A percentile compares a stretch with the other conserved stretches of the same genome.
phyloP scores from a whole-genome alignment of 768 basidiomycete species.

The Rhodotorula paludigena region DNA sequence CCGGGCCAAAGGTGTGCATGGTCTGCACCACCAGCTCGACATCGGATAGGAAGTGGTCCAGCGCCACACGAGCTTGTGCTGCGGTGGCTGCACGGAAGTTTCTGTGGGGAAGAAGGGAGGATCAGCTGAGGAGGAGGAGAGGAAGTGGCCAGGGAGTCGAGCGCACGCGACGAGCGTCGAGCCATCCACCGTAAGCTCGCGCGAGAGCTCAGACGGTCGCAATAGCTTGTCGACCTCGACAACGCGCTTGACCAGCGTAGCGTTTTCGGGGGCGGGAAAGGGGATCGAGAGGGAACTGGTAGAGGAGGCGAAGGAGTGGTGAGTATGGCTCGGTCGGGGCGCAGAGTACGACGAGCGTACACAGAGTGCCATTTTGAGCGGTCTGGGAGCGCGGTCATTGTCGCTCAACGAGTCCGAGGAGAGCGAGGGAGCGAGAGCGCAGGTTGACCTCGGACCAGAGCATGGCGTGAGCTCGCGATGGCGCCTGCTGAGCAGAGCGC shows the following conservation, averaged over 20 bases:
- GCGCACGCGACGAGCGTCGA: constrained; percentile 16
- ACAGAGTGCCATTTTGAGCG: constrained; percentile 16
- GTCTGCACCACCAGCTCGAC: constrained; percentile 39
- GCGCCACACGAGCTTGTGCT: constrained; percentile 28
- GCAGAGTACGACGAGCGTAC: not conserved
- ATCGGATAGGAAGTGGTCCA: constrained; percentile 35
- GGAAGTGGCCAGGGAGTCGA: not conserved
- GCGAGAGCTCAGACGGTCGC: constrained; percentile 14
- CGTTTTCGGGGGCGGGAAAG: constrained; percentile 20
- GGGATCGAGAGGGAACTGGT: constrained; percentile 31
- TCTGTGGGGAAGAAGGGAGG: not conserved
- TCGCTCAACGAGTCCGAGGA: not conserved
- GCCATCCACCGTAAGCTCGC: constrained; percentile 9
- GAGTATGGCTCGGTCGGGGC: no score
- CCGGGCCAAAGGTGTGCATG: constrained; percentile 34
- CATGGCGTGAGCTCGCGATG: no score
- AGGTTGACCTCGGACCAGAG: no score
- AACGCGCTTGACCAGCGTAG: constrained; percentile 29
- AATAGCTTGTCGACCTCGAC: constrained; percentile 32
- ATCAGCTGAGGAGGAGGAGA: not conserved
- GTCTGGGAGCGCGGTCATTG: not conserved
- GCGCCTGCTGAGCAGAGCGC: no score
- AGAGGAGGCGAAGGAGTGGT: not conserved
- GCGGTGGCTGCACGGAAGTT: constrained; percentile 11
- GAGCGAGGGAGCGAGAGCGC: not conserved